A percentile compares a stretch with the other conserved stretches of the same genome.
These are phyloP conservation scores for Casuarina glauca DNA, from an alignment of 306 rosid species.

Conservation along the genomic window DNA sequence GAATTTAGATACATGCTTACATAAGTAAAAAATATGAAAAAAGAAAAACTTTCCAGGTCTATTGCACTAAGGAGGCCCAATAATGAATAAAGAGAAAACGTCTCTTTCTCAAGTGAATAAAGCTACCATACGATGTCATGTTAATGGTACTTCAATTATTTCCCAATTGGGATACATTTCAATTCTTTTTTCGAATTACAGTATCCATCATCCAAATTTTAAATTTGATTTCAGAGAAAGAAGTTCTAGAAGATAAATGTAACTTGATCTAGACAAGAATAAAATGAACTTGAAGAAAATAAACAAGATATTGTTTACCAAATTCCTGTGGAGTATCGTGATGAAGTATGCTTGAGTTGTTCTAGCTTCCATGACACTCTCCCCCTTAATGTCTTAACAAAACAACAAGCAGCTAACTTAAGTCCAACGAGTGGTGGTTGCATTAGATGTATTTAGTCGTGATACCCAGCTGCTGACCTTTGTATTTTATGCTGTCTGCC, in stretches of 20 bases:
- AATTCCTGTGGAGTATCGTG: conserved; percentile 11
- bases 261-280: background rate
- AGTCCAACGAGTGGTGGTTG: conserved; percentile 16
- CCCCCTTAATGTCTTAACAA: background rate
- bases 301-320: conserved; percentile 9
- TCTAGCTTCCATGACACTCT: conserved; percentile 20
- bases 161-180: no score
- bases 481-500: conserved; percentile 34
- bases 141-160: no score
- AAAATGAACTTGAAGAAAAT: background rate
- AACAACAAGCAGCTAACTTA: conserved; percentile 1
- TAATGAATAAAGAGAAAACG: no score
- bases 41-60: no score
- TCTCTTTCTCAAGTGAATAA: no score
- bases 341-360: conserved; percentile 29
- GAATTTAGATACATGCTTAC: no score
- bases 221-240: no score
- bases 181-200: no score
- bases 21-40: no score
- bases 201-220: no score
- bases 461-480: background rate
- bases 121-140: no score
- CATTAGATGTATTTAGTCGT: background rate
- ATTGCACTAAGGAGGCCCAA: no score
- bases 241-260: background rate